A percentile compares a stretch with the other conserved stretches of the same genome.
Conservation (phyloP, 768 basidiomycete genomes). For the Austroboletus eburneus region DNA sequence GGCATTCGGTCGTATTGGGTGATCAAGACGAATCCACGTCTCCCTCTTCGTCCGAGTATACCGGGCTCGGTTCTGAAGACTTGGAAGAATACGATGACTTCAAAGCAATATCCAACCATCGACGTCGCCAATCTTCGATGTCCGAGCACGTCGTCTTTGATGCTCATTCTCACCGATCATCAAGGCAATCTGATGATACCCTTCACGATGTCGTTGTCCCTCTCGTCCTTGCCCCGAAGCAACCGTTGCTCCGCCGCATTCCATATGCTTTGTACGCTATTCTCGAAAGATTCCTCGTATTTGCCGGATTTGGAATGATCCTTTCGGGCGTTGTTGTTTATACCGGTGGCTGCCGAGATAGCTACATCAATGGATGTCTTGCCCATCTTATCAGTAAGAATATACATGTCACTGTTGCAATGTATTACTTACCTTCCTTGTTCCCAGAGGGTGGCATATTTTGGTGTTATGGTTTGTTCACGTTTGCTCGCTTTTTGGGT, state of each 20-base stretch:
- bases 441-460: slow-evolving; percentile 82
- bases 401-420: neutral
- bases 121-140: slow-evolving; percentile 37
- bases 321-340: slow-evolving; percentile 75
- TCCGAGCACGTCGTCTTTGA: slow-evolving; percentile 57
- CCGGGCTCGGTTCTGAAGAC: slow-evolving; percentile 52
- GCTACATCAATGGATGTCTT: slow-evolving; percentile 76
- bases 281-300: slow-evolving; percentile 59
- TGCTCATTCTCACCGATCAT: slow-evolving; percentile 35
- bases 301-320: slow-evolving; percentile 65
- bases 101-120: slow-evolving; percentile 30
- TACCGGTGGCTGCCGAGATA: slow-evolving; percentile 80
- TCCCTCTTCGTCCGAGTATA: slow-evolving; percentile 43
- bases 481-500: slow-evolving; percentile 94
- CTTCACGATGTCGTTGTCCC: slow-evolving; percentile 40
- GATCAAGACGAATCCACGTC: slow-evolving; percentile 38
- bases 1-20: slow-evolving; percentile 54
- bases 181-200: slow-evolving; percentile 55
- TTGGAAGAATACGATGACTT: slow-evolving; percentile 52
- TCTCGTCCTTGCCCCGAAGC: slow-evolving; percentile 9
- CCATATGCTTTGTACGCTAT: slow-evolving; percentile 47
- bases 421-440: neutral
- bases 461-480: slow-evolving; percentile 83
- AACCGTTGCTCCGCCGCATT: slow-evolving; percentile 36
- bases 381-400: slow-evolving; percentile 88